Conservation (phyloP, 345 rosid genomes). For the Populus tremula region DNA sequence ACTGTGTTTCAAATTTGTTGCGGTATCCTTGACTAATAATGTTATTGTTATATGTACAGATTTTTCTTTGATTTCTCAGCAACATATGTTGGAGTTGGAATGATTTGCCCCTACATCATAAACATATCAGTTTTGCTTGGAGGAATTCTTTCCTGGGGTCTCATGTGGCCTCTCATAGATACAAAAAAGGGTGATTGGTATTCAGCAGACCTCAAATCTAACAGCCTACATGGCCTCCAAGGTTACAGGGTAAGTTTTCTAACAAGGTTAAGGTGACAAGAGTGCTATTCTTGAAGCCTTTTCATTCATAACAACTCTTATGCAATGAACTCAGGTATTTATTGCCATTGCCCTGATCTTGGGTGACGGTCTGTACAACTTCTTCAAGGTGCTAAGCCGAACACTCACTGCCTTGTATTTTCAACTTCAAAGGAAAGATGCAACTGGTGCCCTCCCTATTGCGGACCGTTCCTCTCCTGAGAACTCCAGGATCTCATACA, state of each 20-base stretch:
- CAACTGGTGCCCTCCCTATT: neutral
- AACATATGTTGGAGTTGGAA: conserved; percentile 78
- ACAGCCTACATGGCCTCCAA: conserved; percentile 13
- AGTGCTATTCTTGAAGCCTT: neutral
- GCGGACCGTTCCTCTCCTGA: neutral
- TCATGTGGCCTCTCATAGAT: conserved; percentile 77
- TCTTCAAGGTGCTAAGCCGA: neutral
- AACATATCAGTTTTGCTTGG: conserved; percentile 64
- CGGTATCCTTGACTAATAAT: neutral
- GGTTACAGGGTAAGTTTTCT: neutral
- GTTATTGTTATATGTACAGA: conserved; percentile 6
- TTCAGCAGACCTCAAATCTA: conserved; percentile 28
- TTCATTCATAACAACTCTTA: neutral
- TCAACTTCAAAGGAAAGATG: neutral
- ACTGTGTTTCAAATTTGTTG: neutral
- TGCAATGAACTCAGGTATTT: neutral
- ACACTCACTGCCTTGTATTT: neutral
- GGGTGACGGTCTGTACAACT: neutral
- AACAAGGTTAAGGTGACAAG: neutral
- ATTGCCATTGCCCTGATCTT: neutral
- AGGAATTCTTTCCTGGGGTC: conserved; percentile 68
- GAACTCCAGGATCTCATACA: conserved; percentile 30
- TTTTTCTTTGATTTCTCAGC: conserved; percentile 69
- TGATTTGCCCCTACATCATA: conserved; percentile 72
- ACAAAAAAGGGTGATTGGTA: conserved; percentile 57